Percentiles rank a stretch among this genome's conserved stretches.
These are phyloP conservation scores for Teunomyces barrocoloradensis DNA, from an alignment of 805 yeast species.

Conservation along the genomic window DNA sequence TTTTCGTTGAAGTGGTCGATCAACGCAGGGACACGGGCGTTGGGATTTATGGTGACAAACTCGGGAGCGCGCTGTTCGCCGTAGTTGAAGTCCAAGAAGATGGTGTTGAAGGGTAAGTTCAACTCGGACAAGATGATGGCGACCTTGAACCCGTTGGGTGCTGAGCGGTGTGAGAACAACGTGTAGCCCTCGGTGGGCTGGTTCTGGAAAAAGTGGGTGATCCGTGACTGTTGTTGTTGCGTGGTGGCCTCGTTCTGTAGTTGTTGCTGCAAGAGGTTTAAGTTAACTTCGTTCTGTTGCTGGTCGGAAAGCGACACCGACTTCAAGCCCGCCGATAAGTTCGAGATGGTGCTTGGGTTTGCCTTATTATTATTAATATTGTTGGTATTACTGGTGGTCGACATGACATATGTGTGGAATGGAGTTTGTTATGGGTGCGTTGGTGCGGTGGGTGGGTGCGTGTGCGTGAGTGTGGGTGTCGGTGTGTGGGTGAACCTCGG, in stretches of 20 bases:
- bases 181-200: constrained; percentile 83
- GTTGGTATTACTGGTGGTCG: not conserved
- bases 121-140: constrained; percentile 87
- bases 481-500: too few relatives aligned
- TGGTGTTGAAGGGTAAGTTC: constrained; percentile 73
- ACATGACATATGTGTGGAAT: not conserved
- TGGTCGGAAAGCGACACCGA: constrained; percentile 42
- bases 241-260: constrained; percentile 41
- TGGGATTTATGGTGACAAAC: constrained; percentile 90
- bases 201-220: constrained; percentile 68
- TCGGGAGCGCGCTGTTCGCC: constrained; percentile 95
- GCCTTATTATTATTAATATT: not conserved
- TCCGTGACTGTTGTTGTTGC: constrained; percentile 51
- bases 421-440: too few relatives aligned
- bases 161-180: constrained; percentile 76
- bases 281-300: constrained; percentile 41
- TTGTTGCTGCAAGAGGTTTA: constrained; percentile 44
- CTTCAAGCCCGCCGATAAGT: constrained; percentile 46
- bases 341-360: constrained; percentile 32
- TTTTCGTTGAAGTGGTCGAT: constrained; percentile 84
- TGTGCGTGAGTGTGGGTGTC: not conserved
- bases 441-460: not conserved
- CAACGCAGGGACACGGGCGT: constrained; percentile 92
- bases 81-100: constrained; percentile 76
- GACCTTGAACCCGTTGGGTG: constrained; percentile 95